Evolutionary conservation across 768 basidiomycete species (phyloP).

Genomic region (Pseudohyphozyma bogoriensis): DNA sequence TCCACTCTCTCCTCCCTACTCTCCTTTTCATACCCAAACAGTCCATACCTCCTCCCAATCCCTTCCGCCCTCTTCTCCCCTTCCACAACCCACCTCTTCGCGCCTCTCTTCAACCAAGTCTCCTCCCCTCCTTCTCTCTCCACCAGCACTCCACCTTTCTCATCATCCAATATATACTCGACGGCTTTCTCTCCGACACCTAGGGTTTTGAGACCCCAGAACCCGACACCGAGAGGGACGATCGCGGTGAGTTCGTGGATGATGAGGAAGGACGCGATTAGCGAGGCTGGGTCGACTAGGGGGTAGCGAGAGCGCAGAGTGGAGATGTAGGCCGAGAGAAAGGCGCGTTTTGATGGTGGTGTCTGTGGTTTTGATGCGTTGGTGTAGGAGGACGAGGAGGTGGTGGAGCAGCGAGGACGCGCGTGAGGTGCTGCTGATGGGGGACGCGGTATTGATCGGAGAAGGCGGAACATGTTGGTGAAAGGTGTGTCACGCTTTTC

Average conservation of each 20-base stretch:
- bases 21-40: conserved; percentile 23
- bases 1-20: neutral
- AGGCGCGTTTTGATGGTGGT: neutral
- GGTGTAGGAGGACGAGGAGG: too few species aligned
- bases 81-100: conserved; percentile 33
- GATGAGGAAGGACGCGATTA: conserved; percentile 65
- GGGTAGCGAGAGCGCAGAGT: conserved; percentile 51
- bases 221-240: conserved; percentile 61
- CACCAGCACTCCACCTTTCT: too few species aligned
- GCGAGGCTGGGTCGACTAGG: conserved; percentile 62
- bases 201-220: conserved; percentile 56
- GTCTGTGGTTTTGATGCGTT: too few species aligned
- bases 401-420: too few species aligned
- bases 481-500: too few species aligned
- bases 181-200: conserved; percentile 63
- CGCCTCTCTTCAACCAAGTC: conserved; percentile 34
- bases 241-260: conserved; percentile 79
- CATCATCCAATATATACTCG: conserved; percentile 30
- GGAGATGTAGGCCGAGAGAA: conserved; percentile 11
- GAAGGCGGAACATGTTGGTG: too few species aligned
- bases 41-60: conserved; percentile 24
- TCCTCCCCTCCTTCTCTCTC: conserved; percentile 32
- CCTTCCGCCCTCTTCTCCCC: conserved; percentile 14
- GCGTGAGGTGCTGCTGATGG: too few species aligned
- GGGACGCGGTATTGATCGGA: too few species aligned